These are phyloP conservation scores for Hordeum vulgare DNA, from an alignment of 176 grass and related monocot species.

Conservation along the genomic window MorexV3_pseudomolecules_assembly NC_058519.1:16997669-16998168, in stretches of 20 bases:
- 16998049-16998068: not conserved
- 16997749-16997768: not conserved
- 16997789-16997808: not conserved
- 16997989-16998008: not conserved
- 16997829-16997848: not conserved
- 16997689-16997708: not conserved
- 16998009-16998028: not conserved
- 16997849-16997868: not conserved
- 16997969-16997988: not conserved
- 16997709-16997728: not conserved
- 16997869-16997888: not conserved
- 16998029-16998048: not conserved
- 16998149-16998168: not conserved
- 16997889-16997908: not conserved
- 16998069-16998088: not conserved
- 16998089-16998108: not conserved
- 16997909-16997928: not conserved
- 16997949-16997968: not conserved
- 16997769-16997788: not conserved
- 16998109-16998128: not conserved
- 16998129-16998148: not conserved
- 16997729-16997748: not conserved
- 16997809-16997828: not conserved
- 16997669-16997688: not conserved
- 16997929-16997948: not conserved